These are phyloP conservation scores for Neohortaea acidophila DNA, from an alignment of 495 filamentous ascomycete species.

Conservation along the genomic window DNA sequence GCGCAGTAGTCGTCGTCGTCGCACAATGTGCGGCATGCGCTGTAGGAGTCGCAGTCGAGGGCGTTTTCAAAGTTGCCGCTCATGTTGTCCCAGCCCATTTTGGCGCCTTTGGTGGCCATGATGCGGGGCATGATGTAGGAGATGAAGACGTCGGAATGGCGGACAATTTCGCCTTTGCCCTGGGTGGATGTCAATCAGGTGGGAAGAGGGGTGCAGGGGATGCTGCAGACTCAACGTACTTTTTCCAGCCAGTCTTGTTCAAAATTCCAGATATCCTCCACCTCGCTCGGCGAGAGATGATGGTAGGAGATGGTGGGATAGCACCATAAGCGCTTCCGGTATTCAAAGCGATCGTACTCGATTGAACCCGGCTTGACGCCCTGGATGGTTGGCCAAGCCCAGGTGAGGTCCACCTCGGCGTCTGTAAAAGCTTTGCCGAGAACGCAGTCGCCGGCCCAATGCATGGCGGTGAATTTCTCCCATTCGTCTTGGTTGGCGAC, in stretches of 20 bases:
- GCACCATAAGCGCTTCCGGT: conserved; percentile 6
- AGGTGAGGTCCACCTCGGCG: conserved; percentile 6
- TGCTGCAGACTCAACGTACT: conserved; percentile 3
- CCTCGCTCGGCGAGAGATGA: conserved; percentile 5
- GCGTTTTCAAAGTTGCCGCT: not conserved
- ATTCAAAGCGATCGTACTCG: not conserved
- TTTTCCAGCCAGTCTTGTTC: conserved; percentile 7
- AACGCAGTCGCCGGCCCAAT: conserved; percentile 15
- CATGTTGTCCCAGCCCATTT: not conserved
- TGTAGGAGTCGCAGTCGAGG: not conserved
- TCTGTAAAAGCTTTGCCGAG: conserved; percentile 7
- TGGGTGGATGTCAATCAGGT: not conserved
- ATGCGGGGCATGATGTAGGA: conserved; percentile 6
- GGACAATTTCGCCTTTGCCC: not conserved
- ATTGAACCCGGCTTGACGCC: conserved; percentile 7
- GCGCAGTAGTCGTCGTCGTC: not conserved
- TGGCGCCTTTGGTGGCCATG: not conserved
- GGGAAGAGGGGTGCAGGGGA: no score
- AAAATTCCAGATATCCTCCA: conserved; percentile 9
- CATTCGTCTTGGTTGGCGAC: conserved; percentile 2
- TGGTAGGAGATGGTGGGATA: conserved; percentile 9
- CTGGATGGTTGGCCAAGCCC: conserved; percentile 11
- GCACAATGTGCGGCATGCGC: no score
- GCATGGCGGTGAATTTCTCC: conserved; percentile 5
- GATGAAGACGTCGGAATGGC: conserved; percentile 8